Percentiles rank a stretch among this genome's conserved stretches.
Evolutionary conservation across 306 rosid genomes (phyloP).

Genomic region (Cucumis cinereus): DNA sequence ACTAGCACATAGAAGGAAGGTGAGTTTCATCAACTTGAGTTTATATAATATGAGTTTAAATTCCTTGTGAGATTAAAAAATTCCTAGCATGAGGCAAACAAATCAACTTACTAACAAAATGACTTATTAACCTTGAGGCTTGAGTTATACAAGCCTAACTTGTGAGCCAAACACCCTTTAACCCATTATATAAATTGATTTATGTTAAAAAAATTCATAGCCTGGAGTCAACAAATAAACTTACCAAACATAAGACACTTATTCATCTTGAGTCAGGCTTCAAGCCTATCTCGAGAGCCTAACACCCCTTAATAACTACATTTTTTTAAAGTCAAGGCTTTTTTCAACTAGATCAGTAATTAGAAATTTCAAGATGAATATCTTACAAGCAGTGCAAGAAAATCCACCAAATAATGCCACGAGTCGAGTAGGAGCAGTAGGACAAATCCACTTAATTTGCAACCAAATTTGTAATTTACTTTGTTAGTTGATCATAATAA

Average conservation of each 20-base stretch:
- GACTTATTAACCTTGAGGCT: not conserved
- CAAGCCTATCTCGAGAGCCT: too few species aligned
- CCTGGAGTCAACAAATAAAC: too few species aligned
- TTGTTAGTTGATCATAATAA: constrained; percentile 1
- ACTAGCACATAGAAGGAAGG: not conserved
- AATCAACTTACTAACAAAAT: not conserved
- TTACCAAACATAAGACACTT: too few species aligned
- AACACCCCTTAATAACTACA: not conserved
- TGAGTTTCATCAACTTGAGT: not conserved
- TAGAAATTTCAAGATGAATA: constrained; percentile 1
- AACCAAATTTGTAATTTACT: constrained; percentile 21
- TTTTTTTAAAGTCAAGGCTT: not conserved
- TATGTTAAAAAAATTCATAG: too few species aligned
- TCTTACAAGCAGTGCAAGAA: constrained; percentile 91
- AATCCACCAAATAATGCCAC: constrained; percentile 80
- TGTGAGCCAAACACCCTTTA: not conserved
- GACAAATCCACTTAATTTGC: constrained; percentile 98
- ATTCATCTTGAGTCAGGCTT: too few species aligned
- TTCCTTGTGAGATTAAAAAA: not conserved
- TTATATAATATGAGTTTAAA: not conserved
- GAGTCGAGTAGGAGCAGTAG: constrained; percentile 86
- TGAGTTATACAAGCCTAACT: not conserved
- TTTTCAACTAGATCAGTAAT: not conserved
- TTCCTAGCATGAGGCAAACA: not conserved
- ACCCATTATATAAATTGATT: too few species aligned